Percentiles rank a stretch among this genome's conserved stretches.
phyloP scores from a whole-genome alignment of 805 yeast species.

The Kodamaea restingae region DNA sequence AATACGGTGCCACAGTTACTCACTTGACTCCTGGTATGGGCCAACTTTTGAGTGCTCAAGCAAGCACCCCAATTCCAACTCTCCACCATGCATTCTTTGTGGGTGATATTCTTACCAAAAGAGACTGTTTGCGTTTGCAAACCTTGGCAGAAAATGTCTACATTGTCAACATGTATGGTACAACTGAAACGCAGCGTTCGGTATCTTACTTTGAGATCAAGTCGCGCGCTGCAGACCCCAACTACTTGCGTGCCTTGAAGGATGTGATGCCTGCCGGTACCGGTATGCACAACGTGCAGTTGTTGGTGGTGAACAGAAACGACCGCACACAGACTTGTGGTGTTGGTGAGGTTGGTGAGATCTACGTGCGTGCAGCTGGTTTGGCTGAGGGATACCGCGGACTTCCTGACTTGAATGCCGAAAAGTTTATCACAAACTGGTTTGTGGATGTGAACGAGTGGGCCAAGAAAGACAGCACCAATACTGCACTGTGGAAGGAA shows the following conservation, averaged over 20 bases:
- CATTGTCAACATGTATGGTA: constrained; percentile 98
- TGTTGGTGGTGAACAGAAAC: constrained; percentile 86
- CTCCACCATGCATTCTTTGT: constrained; percentile 97
- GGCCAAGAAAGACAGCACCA: constrained; percentile 49
- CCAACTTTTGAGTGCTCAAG: constrained; percentile 93
- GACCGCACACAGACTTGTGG: constrained; percentile 92
- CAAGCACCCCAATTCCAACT: constrained; percentile 76
- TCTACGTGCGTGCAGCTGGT: constrained; percentile 97
- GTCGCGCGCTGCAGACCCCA: constrained; percentile 62
- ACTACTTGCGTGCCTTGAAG: constrained; percentile 76
- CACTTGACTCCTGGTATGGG: constrained; percentile 99
- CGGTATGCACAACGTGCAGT: constrained; percentile 95
- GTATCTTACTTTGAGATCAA: constrained; percentile 91
- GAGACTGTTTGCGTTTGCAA: constrained; percentile 93
- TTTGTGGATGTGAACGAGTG: constrained; percentile 67
- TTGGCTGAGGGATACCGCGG: constrained; percentile 94
- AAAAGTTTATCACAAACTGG: constrained; percentile 92
- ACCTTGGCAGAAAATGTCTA: constrained; percentile 83
- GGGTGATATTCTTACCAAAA: constrained; percentile 94
- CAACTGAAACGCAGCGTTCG: constrained; percentile 98
- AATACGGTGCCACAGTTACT: constrained; percentile 88
- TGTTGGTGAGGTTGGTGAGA: constrained; percentile 98
- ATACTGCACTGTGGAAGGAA: constrained; percentile 62
- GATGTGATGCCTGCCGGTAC: constrained; percentile 98
- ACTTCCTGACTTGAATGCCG: constrained; percentile 79